Evolutionary conservation across 495 filamentous ascomycete genomes (phyloP).

Genomic region (Pseudomonodictys pantanalensis): DNA sequence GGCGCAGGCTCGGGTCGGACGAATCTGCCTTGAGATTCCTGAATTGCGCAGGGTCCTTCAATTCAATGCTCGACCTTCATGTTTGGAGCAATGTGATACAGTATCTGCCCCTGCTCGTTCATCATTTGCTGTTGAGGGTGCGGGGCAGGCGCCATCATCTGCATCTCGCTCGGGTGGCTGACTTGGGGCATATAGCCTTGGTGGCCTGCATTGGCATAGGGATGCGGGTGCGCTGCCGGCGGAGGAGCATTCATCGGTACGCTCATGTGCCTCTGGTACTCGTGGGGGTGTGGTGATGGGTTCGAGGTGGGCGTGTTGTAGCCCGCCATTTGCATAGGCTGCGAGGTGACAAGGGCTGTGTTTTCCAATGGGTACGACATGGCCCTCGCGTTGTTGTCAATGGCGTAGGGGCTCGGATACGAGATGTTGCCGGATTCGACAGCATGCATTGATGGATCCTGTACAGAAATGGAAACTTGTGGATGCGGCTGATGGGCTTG

Average conservation of each 20-base stretch:
- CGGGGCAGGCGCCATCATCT: conserved; percentile 28
- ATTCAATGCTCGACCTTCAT: conserved; percentile 33
- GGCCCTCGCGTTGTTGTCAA: conserved; percentile 29
- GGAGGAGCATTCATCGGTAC: conserved; percentile 20
- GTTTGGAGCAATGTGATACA: conserved; percentile 32
- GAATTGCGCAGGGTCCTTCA: too few relatives aligned
- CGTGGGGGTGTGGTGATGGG: conserved; percentile 19
- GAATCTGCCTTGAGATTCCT: too few relatives aligned
- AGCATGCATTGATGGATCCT: conserved; percentile 17
- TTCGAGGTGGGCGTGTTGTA: conserved; percentile 30
- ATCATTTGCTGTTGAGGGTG: conserved; percentile 28
- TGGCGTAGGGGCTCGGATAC: conserved; percentile 27
- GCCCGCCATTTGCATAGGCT: conserved; percentile 28
- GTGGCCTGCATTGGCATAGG: conserved; percentile 7
- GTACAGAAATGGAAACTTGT: conserved; percentile 13
- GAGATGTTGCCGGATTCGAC: conserved; percentile 15
- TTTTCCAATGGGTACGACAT: conserved; percentile 33
- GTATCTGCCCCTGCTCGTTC: conserved; percentile 29
- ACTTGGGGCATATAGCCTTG: conserved; percentile 20
- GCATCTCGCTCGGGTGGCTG: conserved; percentile 29
- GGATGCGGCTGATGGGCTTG: conserved; percentile 22
- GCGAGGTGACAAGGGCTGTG: conserved; percentile 20
- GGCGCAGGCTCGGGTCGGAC: too few relatives aligned
- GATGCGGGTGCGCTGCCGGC: conserved; percentile 7
- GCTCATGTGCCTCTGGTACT: conserved; percentile 28